Evolutionary conservation across 73 alveolate genomes (phyloP).

Genomic region (Paraurostyla sp.): DNA sequence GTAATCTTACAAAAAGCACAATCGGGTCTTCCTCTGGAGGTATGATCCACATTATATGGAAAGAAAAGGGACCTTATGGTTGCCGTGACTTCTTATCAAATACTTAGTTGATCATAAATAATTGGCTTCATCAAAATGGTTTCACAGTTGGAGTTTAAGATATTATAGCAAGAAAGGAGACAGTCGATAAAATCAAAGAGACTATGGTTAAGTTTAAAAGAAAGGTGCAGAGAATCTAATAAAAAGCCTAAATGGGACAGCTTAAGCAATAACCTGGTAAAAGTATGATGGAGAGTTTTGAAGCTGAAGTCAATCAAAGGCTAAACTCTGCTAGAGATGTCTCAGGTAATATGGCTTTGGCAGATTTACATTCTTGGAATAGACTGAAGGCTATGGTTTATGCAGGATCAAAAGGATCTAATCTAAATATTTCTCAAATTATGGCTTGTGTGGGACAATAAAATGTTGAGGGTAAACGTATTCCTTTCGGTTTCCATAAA

Average conservation of each 20-base stretch:
- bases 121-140: constrained; percentile 93
- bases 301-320: constrained; percentile 88
- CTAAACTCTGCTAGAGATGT: constrained; percentile 97
- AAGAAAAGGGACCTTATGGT: constrained; percentile 91
- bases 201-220: constrained; percentile 80
- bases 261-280: constrained; percentile 98
- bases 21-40: constrained; percentile 96
- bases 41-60: constrained; percentile 91
- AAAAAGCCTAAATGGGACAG: constrained; percentile 92
- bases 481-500: constrained; percentile 97
- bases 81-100: constrained; percentile 90
- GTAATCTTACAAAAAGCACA: constrained; percentile 94
- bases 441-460: constrained; percentile 99
- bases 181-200: constrained; percentile 77
- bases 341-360: constrained; percentile 93
- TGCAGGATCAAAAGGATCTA: constrained; percentile 98
- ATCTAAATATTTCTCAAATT: constrained; percentile 96
- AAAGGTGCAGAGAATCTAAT: constrained; percentile 69
- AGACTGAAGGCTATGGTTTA: constrained; percentile 98
- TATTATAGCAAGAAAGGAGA: constrained; percentile 87
- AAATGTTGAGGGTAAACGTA: constrained; percentile 99
- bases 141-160: constrained; percentile 97
- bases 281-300: constrained; percentile 98
- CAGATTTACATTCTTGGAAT: constrained; percentile 87
- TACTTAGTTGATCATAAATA: constrained; percentile 93